Conservation (phyloP, 441 rosid species). For the Arabidopsis hybrid region DNA sequence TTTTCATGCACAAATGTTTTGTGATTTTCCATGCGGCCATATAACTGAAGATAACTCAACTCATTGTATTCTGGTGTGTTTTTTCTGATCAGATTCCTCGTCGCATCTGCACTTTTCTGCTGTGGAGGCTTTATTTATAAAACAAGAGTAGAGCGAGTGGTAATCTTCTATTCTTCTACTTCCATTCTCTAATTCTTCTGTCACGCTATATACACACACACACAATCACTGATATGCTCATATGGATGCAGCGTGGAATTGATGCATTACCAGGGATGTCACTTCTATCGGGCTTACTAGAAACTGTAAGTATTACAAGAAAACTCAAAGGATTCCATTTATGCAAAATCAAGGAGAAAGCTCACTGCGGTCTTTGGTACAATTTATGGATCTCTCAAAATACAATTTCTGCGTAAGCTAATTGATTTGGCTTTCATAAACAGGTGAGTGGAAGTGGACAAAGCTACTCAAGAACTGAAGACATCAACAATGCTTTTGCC, state of each 20-base stretch:
- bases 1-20: not conserved
- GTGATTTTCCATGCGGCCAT: conserved; percentile 2
- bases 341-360: not conserved
- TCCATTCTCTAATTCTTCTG: conserved; percentile 2
- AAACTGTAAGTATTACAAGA: conserved; percentile 62
- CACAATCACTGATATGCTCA: conserved; percentile 18
- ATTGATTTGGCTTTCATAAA: conserved; percentile 11
- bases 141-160: conserved; percentile 80
- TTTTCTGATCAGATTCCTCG: conserved; percentile 63
- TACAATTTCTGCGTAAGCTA: not conserved
- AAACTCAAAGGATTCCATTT: conserved; percentile 3
- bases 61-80: conserved; percentile 29
- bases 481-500: conserved; percentile 56
- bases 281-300: conserved; percentile 81
- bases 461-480: conserved; percentile 61
- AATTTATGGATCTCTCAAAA: conserved; percentile 1
- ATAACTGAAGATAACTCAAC: not conserved
- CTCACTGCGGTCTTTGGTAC: not conserved
- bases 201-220: conserved; percentile 10
- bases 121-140: conserved; percentile 94
- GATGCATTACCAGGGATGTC: conserved; percentile 96
- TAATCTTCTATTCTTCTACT: conserved; percentile 39
- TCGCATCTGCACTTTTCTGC: conserved; percentile 67
- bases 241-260: conserved; percentile 72
- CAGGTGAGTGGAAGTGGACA: conserved; percentile 69